phyloP scores from a whole-genome alignment of 2,329 filamentous ascomycete species.

The Xylariaceae sp. region DNA sequence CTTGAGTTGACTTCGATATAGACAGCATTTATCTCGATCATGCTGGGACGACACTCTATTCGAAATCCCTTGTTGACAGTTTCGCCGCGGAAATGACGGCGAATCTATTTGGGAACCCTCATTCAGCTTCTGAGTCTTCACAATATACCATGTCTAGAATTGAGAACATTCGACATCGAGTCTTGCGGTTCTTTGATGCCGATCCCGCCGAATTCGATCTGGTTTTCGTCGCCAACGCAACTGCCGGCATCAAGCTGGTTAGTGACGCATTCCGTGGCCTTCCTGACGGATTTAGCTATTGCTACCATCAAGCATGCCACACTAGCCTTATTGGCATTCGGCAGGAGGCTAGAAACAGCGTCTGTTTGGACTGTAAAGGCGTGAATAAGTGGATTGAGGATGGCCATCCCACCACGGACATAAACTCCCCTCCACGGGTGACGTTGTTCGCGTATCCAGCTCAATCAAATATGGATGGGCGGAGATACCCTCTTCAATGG shows the following conservation, averaged over 20 bases:
- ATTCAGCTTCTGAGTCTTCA: constrained; percentile 79
- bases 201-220: constrained; percentile 79
- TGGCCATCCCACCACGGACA: constrained; percentile 29
- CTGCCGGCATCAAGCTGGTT: constrained; percentile 59
- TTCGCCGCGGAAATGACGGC: constrained; percentile 76
- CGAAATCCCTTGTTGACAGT: constrained; percentile 73
- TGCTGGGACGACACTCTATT: constrained; percentile 83
- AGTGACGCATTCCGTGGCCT: constrained; percentile 69
- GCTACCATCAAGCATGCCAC: constrained; percentile 79
- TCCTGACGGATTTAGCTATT: constrained; percentile 71
- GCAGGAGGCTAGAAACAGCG: constrained; percentile 61
- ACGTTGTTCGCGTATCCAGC: constrained; percentile 74
- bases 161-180: constrained; percentile 67
- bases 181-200: constrained; percentile 75
- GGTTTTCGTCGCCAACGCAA: constrained; percentile 60
- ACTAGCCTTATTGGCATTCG: constrained; percentile 82
- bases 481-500: constrained; percentile 70
- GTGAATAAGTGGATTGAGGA: constrained; percentile 62
- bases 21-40: constrained; percentile 83
- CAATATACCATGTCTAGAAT: constrained; percentile 70
- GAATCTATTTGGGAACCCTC: constrained; percentile 84
- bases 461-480: constrained; percentile 90
- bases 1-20: constrained; percentile 34
- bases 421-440: constrained; percentile 26
- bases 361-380: constrained; percentile 62